These are phyloP conservation scores for Magnusiomyces tetraspermus DNA, from an alignment of 1,139 yeast genomes.

Conservation along the genomic window DNA sequence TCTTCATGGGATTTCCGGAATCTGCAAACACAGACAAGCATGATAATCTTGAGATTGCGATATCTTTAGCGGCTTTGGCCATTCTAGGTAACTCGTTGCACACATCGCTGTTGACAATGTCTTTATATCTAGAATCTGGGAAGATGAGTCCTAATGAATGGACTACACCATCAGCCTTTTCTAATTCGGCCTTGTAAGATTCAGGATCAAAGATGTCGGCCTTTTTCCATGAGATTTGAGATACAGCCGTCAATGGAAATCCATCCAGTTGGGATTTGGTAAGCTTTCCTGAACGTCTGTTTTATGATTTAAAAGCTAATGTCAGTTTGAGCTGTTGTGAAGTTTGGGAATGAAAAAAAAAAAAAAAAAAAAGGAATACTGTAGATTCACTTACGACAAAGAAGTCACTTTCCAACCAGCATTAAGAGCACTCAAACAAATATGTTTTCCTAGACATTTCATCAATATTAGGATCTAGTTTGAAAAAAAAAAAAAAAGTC, in stretches of 20 bases:
- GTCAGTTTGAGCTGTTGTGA: constrained; percentile 2
- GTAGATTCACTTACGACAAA: constrained; percentile 44
- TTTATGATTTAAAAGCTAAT: too few species aligned
- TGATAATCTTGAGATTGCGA: neutral
- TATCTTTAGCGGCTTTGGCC: constrained; percentile 1
- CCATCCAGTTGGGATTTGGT: constrained; percentile 40
- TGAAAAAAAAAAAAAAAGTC: too few species aligned
- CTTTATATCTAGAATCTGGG: constrained; percentile 60
- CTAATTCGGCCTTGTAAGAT: constrained; percentile 42
- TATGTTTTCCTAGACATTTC: constrained; percentile 42
- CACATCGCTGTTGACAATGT: constrained; percentile 22
- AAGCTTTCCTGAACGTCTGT: constrained; percentile 12
- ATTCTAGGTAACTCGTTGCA: neutral
- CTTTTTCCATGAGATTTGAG: constrained; percentile 53
- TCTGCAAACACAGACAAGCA: neutral
- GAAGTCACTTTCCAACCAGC: constrained; percentile 60
- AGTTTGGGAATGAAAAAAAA: constrained; percentile 10
- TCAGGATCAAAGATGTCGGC: constrained; percentile 62
- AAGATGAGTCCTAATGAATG: constrained; percentile 71
- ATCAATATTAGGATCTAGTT: too few species aligned
- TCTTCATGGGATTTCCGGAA: constrained; percentile 8
- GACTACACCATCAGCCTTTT: constrained; percentile 56
- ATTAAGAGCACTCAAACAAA: constrained; percentile 58
- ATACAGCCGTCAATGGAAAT: constrained; percentile 35
- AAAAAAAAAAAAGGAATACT: too few species aligned